phyloP scores from a whole-genome alignment of 2,329 filamentous ascomycete genomes.

The Emmonsia crescens region DNA sequence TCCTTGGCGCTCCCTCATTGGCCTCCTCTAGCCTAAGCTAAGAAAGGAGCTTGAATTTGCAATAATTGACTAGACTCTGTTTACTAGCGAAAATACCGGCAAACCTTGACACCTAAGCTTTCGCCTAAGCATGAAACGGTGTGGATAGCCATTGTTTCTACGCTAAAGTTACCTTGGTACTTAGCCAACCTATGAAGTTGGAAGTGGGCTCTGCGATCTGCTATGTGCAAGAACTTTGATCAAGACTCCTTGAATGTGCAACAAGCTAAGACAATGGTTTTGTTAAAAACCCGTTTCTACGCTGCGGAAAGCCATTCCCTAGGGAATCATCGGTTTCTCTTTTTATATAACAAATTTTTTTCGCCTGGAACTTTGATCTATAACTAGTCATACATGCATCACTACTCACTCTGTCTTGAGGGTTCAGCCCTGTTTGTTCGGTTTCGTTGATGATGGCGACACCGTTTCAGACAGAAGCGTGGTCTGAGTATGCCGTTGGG shows the following conservation, averaged over 20 bases:
- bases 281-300: background rate
- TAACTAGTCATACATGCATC: background rate
- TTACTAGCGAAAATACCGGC: too few species aligned
- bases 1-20: too few species aligned
- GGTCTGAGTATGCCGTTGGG: conserved; percentile 36
- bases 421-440: background rate
- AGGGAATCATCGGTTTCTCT: background rate
- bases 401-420: too few species aligned
- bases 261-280: background rate
- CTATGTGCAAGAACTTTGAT: too few species aligned
- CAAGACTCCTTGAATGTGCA: background rate
- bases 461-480: conserved; percentile 36
- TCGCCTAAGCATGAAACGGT: background rate
- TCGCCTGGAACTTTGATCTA: background rate
- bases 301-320: background rate
- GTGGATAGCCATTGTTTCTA: background rate
- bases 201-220: too few species aligned
- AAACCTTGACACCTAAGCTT: background rate
- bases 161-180: background rate
- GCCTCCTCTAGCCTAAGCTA: too few species aligned
- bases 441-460: conserved; percentile 14
- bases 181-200: background rate
- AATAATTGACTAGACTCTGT: too few species aligned
- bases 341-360: background rate
- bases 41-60: too few species aligned